These are phyloP conservation scores for Claviceps pusilla DNA, from an alignment of 2,329 filamentous ascomycete genomes.

Conservation along the genomic window DNA sequence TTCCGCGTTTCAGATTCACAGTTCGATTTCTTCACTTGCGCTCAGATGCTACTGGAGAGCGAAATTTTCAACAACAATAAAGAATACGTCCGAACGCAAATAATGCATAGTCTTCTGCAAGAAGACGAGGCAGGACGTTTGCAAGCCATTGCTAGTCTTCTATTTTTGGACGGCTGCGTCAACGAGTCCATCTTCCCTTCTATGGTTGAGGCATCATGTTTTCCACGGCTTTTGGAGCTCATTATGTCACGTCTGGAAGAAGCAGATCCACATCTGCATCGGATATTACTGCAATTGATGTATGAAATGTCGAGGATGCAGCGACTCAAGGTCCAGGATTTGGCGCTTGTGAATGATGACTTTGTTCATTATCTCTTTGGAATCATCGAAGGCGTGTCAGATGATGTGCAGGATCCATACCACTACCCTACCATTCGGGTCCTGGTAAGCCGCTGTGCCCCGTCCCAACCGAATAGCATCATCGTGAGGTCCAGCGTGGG, in stretches of 20 bases:
- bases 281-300: constrained; percentile 69
- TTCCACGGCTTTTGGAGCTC: constrained; percentile 68
- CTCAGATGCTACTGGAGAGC: constrained; percentile 63
- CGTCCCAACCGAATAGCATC: not conserved
- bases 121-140: constrained; percentile 74
- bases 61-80: constrained; percentile 57
- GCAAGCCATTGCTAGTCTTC: constrained; percentile 66
- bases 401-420: constrained; percentile 82
- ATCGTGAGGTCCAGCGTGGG: not conserved
- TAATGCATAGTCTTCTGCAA: constrained; percentile 72
- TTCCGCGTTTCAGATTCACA: constrained; percentile 61
- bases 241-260: constrained; percentile 51
- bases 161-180: constrained; percentile 71
- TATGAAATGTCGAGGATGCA: constrained; percentile 97
- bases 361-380: constrained; percentile 75
- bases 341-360: constrained; percentile 60
- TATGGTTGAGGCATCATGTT: constrained; percentile 78
- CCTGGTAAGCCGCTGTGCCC: constrained; percentile 42
- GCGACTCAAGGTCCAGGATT: constrained; percentile 58
- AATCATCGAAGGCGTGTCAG: constrained; percentile 74
- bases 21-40: constrained; percentile 66
- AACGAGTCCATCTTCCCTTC: constrained; percentile 67
- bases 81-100: constrained; percentile 82
- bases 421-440: constrained; percentile 92
- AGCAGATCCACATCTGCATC: constrained; percentile 58